These are phyloP conservation scores for Trypanosoma conorhini DNA, from an alignment of 208 protist genomes.

Conservation along the genomic window DNA sequence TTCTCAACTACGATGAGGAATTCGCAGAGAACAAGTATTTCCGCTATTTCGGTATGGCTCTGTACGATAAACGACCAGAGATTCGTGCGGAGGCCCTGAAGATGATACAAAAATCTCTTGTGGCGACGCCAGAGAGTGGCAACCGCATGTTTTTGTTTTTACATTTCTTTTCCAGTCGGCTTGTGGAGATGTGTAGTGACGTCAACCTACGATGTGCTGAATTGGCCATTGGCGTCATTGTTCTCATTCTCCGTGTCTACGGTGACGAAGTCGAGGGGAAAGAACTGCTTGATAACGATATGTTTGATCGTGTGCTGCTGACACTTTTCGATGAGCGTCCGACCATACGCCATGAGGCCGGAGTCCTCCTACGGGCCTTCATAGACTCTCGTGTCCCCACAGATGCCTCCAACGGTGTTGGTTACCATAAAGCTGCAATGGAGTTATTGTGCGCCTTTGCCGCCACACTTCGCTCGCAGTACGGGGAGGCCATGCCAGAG, in stretches of 20 bases:
- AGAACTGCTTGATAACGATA: constrained; percentile 73
- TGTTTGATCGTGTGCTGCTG: constrained; percentile 78
- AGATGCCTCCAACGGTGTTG: constrained; percentile 52
- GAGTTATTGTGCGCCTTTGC: constrained; percentile 82
- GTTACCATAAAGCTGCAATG: constrained; percentile 46
- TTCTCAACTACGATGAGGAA: constrained; percentile 70
- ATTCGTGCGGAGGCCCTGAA: constrained; percentile 76
- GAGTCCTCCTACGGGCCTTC: constrained; percentile 83
- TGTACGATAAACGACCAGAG: constrained; percentile 86
- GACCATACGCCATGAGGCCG: constrained; percentile 77
- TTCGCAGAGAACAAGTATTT: constrained; percentile 91
- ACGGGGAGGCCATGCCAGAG: constrained; percentile 80
- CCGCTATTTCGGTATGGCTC: constrained; percentile 88
- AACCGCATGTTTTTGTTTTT: constrained; percentile 84
- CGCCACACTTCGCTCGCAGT: constrained; percentile 64
- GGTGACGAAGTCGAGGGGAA: constrained; percentile 55
- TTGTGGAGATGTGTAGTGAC: constrained; percentile 88
- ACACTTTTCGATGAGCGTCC: constrained; percentile 89
- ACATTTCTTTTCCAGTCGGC: constrained; percentile 75
- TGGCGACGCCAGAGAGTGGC: constrained; percentile 52
- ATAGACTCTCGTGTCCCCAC: constrained; percentile 72
- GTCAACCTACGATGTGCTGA: constrained; percentile 79
- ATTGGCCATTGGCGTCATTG: constrained; percentile 81
- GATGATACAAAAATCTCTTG: constrained; percentile 71
- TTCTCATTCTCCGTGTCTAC: constrained; percentile 73